Percentiles rank a stretch among this genome's conserved stretches.
Evolutionary conservation across 305 asterid genomes (phyloP).

Genomic region (Solanum hybrid): DNA sequence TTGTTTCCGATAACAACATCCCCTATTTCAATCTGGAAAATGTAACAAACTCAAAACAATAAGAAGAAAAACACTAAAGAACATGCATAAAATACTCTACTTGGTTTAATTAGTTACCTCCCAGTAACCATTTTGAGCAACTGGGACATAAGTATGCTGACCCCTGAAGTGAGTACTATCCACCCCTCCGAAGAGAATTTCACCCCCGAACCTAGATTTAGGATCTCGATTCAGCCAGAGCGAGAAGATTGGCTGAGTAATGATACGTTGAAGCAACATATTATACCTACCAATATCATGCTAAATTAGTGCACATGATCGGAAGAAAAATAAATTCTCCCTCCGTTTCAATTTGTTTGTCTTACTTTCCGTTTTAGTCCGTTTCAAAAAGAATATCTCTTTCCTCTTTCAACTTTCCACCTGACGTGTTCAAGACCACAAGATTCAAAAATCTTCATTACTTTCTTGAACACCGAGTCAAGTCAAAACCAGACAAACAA

Average conservation of each 20-base stretch:
- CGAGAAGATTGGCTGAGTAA: constrained; percentile 15
- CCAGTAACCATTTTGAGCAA: constrained; percentile 26
- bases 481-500: neutral
- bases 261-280: constrained; percentile 20
- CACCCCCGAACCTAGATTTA: constrained; percentile 14
- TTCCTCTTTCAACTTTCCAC: too few species aligned
- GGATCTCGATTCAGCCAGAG: constrained; percentile 21
- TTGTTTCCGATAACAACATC: constrained; percentile 15
- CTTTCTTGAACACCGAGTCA: neutral
- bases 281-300: constrained; percentile 16
- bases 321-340: neutral
- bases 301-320: neutral
- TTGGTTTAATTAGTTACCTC: constrained; percentile 14
- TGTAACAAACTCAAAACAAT: neutral
- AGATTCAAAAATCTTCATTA: too few species aligned
- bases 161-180: constrained; percentile 25
- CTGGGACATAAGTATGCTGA: constrained; percentile 19
- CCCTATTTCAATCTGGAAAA: constrained; percentile 18
- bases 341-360: too few species aligned
- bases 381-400: too few species aligned
- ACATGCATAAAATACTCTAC: neutral
- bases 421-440: too few species aligned
- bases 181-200: constrained; percentile 27
- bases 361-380: too few species aligned
- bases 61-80: neutral